These are phyloP conservation scores for Cardiospermum halicacabum DNA, from an alignment of 345 rosid species.

Conservation along the genomic window DNA sequence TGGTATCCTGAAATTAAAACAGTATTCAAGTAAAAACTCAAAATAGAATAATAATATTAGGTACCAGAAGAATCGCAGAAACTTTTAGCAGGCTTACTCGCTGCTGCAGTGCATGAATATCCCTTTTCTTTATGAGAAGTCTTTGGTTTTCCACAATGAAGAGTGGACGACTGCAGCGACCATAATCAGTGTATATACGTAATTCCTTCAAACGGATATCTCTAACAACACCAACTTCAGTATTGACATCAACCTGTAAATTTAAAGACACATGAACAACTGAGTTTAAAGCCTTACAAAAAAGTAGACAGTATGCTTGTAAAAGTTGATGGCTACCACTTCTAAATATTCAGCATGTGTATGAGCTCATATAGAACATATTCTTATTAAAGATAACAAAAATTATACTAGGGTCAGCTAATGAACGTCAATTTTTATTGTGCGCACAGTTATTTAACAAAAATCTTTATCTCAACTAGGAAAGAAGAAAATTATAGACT, in stretches of 20 bases:
- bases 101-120: slow-evolving; percentile 80
- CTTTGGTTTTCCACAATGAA: slow-evolving; percentile 94
- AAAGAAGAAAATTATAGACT: background rate
- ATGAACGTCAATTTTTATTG: background rate
- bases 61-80: background rate
- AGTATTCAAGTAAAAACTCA: slow-evolving; percentile 4
- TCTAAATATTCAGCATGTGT: background rate
- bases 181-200: slow-evolving; percentile 92
- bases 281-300: background rate
- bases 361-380: background rate
- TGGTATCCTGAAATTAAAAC: slow-evolving; percentile 51
- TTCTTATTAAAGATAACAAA: background rate
- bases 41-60: background rate
- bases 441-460: background rate
- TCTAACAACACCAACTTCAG: slow-evolving; percentile 98
- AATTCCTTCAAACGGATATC: slow-evolving; percentile 86
- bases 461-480: background rate
- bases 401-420: background rate
- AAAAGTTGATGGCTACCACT: background rate
- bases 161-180: slow-evolving; percentile 96
- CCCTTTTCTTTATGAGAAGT: slow-evolving; percentile 81
- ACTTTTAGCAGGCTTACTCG: slow-evolving; percentile 44
- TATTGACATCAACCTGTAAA: slow-evolving; percentile 85
- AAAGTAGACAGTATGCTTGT: background rate
- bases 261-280: slow-evolving; percentile 15